Evolutionary conservation across 2,329 filamentous ascomycete species (phyloP).

Genomic region (Ophiosphaerella narmari): DNA sequence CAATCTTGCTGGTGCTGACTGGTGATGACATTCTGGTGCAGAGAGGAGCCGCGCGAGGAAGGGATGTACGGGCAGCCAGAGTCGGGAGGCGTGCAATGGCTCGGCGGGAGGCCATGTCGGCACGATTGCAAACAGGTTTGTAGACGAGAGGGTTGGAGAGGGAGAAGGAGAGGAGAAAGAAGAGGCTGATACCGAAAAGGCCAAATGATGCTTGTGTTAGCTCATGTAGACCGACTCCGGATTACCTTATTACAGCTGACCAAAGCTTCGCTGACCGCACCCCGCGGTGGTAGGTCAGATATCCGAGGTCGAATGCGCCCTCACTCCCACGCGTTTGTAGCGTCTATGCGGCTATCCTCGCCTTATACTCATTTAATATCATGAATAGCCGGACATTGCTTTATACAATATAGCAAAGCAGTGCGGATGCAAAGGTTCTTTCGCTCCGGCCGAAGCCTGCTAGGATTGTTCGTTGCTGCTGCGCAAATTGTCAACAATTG

Average conservation of each 20-base stretch:
- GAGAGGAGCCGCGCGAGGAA: conserved; percentile 42
- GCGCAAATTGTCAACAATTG: too few species aligned
- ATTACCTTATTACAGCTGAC: conserved; percentile 10
- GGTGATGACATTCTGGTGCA: conserved; percentile 47
- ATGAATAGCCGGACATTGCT: too few species aligned
- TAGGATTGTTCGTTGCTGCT: too few species aligned
- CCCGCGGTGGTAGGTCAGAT: conserved; percentile 4
- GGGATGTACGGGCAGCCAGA: conserved; percentile 45
- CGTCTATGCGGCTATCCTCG: conserved; percentile 9
- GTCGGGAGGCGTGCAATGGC: conserved; percentile 50
- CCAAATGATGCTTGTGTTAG: conserved; percentile 16
- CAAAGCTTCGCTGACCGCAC: conserved; percentile 4
- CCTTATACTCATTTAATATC: neutral
- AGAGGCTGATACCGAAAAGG: neutral
- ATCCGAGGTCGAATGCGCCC: conserved; percentile 8
- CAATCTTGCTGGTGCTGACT: conserved; percentile 44
- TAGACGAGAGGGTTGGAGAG: conserved; percentile 17
- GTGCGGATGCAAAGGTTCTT: too few species aligned
- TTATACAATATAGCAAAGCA: neutral
- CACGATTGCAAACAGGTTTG: neutral
- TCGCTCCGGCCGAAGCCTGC: too few species aligned
- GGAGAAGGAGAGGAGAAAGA: conserved; percentile 5
- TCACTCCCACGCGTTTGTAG: conserved; percentile 4
- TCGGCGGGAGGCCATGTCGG: conserved; percentile 52
- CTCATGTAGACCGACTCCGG: conserved; percentile 20